phyloP scores from a whole-genome alignment of 805 yeast species.

The Ogataea nonfermentans region DNA sequence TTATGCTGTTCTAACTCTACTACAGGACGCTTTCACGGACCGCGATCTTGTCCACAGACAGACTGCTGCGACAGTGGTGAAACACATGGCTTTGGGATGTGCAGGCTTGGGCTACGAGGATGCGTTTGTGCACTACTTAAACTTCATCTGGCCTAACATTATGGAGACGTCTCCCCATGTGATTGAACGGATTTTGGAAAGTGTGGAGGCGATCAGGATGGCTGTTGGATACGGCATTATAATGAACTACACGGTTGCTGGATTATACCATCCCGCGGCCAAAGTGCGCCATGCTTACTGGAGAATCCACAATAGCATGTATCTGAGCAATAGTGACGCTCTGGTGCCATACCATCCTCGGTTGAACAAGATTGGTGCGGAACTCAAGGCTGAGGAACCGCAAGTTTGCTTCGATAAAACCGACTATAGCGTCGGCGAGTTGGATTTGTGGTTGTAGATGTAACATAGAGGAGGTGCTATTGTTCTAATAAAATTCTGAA shows the following conservation, averaged over 20 bases:
- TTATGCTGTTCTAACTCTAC: conserved; percentile 70
- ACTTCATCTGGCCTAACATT: conserved; percentile 81
- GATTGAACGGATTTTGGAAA: conserved; percentile 74
- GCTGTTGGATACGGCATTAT: conserved; percentile 76
- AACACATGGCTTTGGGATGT: conserved; percentile 78
- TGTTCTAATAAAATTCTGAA: conserved; percentile 15
- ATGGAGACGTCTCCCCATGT: conserved; percentile 97
- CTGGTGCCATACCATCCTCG: conserved; percentile 82
- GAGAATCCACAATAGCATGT: conserved; percentile 75
- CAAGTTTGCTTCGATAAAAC: conserved; percentile 9
- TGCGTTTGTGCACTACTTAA: conserved; percentile 78
- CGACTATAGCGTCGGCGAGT: conserved; percentile 31
- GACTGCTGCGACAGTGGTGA: conserved; percentile 86
- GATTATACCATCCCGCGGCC: conserved; percentile 90
- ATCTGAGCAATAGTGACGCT: conserved; percentile 69
- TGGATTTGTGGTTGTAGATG: conserved; percentile 31
- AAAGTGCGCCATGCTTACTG: conserved; percentile 84
- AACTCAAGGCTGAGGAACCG: conserved; percentile 16
- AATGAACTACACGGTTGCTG: conserved; percentile 78
- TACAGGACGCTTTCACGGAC: conserved; percentile 88
- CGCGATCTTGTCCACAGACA: conserved; percentile 92
- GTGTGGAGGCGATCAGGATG: conserved; percentile 67
- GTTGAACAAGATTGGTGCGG: conserved; percentile 36
- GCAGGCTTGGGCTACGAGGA: conserved; percentile 75
- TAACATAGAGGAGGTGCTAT: conserved; percentile 1